These are phyloP conservation scores for Auricularia sp. DNA, from an alignment of 768 basidiomycete genomes.

Conservation along the genomic window DNA sequence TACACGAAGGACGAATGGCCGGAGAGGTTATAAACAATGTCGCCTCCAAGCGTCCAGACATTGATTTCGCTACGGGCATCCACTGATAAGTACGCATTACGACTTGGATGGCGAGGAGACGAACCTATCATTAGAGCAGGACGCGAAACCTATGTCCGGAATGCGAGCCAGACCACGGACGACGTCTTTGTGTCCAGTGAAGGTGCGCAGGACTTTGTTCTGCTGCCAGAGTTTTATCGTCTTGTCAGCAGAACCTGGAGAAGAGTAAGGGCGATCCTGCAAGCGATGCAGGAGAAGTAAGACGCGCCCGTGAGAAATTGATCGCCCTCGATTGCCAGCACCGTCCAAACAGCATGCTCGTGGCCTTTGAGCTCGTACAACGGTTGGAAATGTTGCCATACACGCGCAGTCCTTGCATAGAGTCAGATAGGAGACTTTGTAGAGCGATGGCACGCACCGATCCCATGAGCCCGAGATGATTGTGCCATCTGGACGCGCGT, in stretches of 20 bases:
- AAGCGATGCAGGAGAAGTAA: background rate
- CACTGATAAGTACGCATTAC: background rate
- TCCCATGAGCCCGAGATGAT: slow-evolving; percentile 98
- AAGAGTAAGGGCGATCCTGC: slow-evolving; percentile 6
- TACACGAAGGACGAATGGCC: slow-evolving; percentile 98
- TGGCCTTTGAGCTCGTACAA: slow-evolving; percentile 75
- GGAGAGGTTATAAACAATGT: slow-evolving; percentile 64
- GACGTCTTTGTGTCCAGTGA: slow-evolving; percentile 80
- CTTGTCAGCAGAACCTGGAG: slow-evolving; percentile 84
- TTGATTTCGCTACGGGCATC: slow-evolving; percentile 62
- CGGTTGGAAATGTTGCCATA: slow-evolving; percentile 76
- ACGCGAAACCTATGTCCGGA: slow-evolving; percentile 86
- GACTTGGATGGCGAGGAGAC: slow-evolving; percentile 6
- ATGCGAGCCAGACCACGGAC: slow-evolving; percentile 78
- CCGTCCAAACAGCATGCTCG: slow-evolving; percentile 90
- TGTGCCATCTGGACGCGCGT: slow-evolving; percentile 55
- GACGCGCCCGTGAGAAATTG: slow-evolving; percentile 69
- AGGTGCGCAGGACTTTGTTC: slow-evolving; percentile 66
- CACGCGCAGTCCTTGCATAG: slow-evolving; percentile 70
- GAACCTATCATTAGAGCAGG: slow-evolving; percentile 90
- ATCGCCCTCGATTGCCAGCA: slow-evolving; percentile 66
- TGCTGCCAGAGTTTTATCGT: slow-evolving; percentile 83
- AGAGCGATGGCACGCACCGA: slow-evolving; percentile 42
- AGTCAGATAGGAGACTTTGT: background rate
- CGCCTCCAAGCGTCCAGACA: slow-evolving; percentile 82